Percentiles rank a stretch among this genome's conserved stretches.
phyloP scores from a whole-genome alignment of 2,329 filamentous ascomycete species.

The Beauveria australis region DNA sequence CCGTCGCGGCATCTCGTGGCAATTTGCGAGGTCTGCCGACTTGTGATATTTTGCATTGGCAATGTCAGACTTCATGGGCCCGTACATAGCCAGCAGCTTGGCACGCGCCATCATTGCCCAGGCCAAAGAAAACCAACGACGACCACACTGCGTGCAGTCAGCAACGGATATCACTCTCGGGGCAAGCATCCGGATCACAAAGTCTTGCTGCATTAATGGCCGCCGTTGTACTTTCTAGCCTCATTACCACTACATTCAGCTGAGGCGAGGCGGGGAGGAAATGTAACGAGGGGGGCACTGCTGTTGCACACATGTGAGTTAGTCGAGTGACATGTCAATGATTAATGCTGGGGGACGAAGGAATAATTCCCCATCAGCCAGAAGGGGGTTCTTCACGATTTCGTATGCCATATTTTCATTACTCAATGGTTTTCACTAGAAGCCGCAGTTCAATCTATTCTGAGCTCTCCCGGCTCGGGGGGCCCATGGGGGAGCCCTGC shows the following conservation, averaged over 20 bases:
- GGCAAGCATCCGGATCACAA: too few relatives aligned
- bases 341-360: background rate
- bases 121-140: too few relatives aligned
- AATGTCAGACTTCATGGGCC: background rate
- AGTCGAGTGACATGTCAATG: background rate
- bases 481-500: constrained; percentile 3
- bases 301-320: background rate
- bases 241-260: background rate
- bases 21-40: background rate
- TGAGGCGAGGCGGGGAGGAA: background rate
- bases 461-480: background rate
- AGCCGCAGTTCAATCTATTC: background rate
- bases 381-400: background rate
- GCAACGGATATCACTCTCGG: too few relatives aligned
- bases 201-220: too few relatives aligned
- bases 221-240: too few relatives aligned
- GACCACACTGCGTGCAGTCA: too few relatives aligned
- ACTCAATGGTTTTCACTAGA: constrained; percentile 5
- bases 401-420: constrained; percentile 1
- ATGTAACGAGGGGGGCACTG: background rate
- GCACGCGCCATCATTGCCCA: background rate
- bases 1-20: constrained; percentile 2
- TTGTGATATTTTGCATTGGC: background rate
- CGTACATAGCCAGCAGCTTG: background rate
- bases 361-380: background rate